Evolutionary conservation across 306 rosid genomes (phyloP), one percentile per base, ranked within the genome.

Genomic region (Pachyrhizus erosus): DNA sequence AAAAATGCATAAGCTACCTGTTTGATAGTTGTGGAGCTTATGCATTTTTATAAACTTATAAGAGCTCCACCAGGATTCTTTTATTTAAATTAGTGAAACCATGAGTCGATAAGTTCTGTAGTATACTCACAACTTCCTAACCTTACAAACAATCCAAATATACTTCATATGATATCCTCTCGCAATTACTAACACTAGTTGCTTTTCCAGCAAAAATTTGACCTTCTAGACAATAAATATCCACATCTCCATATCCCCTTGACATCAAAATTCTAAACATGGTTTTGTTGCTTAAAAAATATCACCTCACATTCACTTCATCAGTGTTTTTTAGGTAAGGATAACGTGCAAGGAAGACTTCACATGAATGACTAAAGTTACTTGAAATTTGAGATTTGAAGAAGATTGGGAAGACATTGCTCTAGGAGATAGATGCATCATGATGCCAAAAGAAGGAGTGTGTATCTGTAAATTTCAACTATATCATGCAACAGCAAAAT

Each of bases 221-320:
- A 77, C 66, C 69, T 48, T 77, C 61, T 13, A 60, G 52, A 70
- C n/a, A 24, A 29, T 74, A 55, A 83, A 75, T 65, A 75, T 83
- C 80, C 39, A 49, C 43, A 31, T 42, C 54, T 46, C 20, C 77
- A 43, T n/a, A n/a, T 7, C 70, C 45, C 70, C 40, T 66, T 18
- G 67, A 34, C 20, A 62, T 82, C 31, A 75, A 55, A 76, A 70
- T 12, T 49, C 12, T 17, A 10, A 79, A 45, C 40, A 43, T 65
- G 60, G 8, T 55, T 69, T 64, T 51, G 26, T 71, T 29, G 51
- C n/a, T 21, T 40, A 76, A 58, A 29, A 51, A 55, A 66, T 13
- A 71, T 71, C 72, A 70, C 27, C 80, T 18, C 37, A 70, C 60
- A 43, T 67, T 58, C 58, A 79, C 37, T 69, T 72, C 27, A 71